Percentiles rank a stretch among this genome's conserved stretches.
These are phyloP conservation scores for Fusarium stilboides DNA, from an alignment of 2,329 filamentous ascomycete genomes.

Conservation along the genomic window DNA sequence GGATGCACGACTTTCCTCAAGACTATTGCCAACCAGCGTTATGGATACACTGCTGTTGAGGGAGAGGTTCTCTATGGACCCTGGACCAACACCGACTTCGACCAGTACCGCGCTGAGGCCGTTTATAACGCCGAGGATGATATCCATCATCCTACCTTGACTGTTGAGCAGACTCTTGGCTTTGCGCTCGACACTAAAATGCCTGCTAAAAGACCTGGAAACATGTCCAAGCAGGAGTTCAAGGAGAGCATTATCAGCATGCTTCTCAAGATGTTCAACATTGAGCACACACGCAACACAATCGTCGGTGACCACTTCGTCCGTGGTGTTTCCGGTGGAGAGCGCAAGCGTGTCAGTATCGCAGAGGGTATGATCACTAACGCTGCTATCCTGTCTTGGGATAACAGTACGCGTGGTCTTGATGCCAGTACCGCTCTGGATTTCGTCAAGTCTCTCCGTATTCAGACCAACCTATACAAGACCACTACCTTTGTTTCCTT, in stretches of 20 bases:
- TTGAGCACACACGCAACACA: constrained; percentile 88
- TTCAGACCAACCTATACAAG: constrained; percentile 87
- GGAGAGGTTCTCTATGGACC: constrained; percentile 85
- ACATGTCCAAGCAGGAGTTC: constrained; percentile 80
- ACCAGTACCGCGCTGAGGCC: constrained; percentile 83
- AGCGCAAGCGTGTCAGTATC: constrained; percentile 80
- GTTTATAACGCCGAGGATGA: constrained; percentile 88
- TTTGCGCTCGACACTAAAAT: constrained; percentile 91
- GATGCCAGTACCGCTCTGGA: constrained; percentile 78
- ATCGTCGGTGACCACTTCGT: constrained; percentile 87
- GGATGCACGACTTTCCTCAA: constrained; percentile 81
- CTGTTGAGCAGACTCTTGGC: constrained; percentile 87
- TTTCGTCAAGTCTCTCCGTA: constrained; percentile 78
- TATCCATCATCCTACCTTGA: constrained; percentile 86
- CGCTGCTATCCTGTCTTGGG: constrained; percentile 81
- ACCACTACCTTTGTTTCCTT: constrained; percentile 88
- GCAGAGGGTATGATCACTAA: constrained; percentile 86
- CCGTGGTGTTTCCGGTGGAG: constrained; percentile 82
- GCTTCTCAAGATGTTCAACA: constrained; percentile 93
- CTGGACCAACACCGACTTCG: constrained; percentile 79
- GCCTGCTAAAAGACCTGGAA: constrained; percentile 82
- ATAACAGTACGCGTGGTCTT: constrained; percentile 79
- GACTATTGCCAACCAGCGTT: constrained; percentile 76
- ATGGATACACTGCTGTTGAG: constrained; percentile 67
- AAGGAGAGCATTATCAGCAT: constrained; percentile 82